Evolutionary conservation across 2,329 filamentous ascomycete species (phyloP).

Genomic region (Microthyrium microscopicum): DNA sequence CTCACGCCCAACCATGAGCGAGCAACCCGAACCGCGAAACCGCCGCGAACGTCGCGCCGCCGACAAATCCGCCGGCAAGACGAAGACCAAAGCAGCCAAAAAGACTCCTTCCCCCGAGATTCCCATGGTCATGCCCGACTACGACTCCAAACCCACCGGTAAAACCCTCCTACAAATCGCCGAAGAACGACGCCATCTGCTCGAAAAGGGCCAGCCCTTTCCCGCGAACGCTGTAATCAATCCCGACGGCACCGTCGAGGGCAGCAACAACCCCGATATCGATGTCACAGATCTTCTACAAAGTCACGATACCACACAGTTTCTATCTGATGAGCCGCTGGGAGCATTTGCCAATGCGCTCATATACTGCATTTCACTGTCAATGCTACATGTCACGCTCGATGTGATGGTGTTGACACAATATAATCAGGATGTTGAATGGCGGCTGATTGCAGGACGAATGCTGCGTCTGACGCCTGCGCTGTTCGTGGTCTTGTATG

Average conservation of each 20-base stretch:
- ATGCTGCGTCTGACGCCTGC: constrained; percentile 29
- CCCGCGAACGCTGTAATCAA: constrained; percentile 11
- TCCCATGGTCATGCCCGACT: constrained; percentile 30
- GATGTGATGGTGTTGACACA: constrained; percentile 67
- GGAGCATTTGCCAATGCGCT: constrained; percentile 30
- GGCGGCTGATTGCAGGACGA: constrained; percentile 37
- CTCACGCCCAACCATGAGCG: too few species aligned
- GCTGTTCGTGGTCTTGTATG: constrained; percentile 27
- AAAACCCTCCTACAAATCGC: constrained; percentile 62
- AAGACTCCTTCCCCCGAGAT: constrained; percentile 31
- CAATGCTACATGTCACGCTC: constrained; percentile 60
- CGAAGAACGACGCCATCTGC: constrained; percentile 36
- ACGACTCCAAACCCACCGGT: constrained; percentile 37
- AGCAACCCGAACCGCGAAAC: constrained; percentile 20
- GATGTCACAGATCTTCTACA: constrained; percentile 17
- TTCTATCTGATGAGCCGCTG: constrained; percentile 22
- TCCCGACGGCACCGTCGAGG: constrained; percentile 13
- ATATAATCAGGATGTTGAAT: constrained; percentile 51
- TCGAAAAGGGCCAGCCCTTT: constrained; percentile 16
- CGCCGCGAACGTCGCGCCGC: constrained; percentile 28
- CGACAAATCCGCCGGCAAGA: constrained; percentile 17
- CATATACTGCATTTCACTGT: constrained; percentile 39
- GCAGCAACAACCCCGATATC: constrained; percentile 7
- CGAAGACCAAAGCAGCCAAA: constrained; percentile 6
- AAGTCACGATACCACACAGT: too few species aligned